Evolutionary conservation across 139 green algal species (phyloP).

Genomic region (Volvox reticuliferus): DNA sequence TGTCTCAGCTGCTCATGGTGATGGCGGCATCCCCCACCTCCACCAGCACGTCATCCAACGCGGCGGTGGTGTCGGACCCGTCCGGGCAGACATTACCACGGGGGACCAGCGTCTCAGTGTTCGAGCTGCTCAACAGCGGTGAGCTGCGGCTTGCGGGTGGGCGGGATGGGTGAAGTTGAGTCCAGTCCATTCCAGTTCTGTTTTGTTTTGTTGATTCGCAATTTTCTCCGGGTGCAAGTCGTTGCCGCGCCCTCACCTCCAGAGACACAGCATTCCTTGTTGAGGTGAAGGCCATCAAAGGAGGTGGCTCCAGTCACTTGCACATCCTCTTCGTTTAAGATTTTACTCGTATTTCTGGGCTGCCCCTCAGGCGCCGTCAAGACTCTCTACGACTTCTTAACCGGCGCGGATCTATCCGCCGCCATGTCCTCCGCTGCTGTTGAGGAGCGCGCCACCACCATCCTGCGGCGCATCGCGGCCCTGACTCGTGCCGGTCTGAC

Average conservation of each 20-base stretch:
- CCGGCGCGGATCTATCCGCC: slow-evolving; percentile 51
- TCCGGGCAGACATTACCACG: not conserved
- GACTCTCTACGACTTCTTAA: slow-evolving; percentile 81
- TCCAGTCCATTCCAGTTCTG: too few relatives aligned
- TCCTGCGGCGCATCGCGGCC: slow-evolving; percentile 24
- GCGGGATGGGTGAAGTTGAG: too few relatives aligned
- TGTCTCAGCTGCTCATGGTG: slow-evolving; percentile 63
- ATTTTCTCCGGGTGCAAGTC: too few relatives aligned
- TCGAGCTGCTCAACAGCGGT: slow-evolving; percentile 93
- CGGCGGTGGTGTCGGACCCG: not conserved
- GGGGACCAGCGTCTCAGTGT: slow-evolving; percentile 81
- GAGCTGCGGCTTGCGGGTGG: not conserved
- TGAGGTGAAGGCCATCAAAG: too few relatives aligned
- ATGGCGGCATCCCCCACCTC: slow-evolving; percentile 39
- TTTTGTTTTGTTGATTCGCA: too few relatives aligned
- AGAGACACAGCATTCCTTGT: too few relatives aligned
- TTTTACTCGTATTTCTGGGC: too few relatives aligned
- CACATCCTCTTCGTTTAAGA: too few relatives aligned
- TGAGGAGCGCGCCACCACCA: not conserved
- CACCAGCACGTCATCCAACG: not conserved
- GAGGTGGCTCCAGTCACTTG: too few relatives aligned
- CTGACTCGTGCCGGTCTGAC: slow-evolving; percentile 44
- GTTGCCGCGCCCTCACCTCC: too few relatives aligned
- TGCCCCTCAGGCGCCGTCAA: slow-evolving; percentile 57
- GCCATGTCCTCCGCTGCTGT: not conserved